Base-by-base conservation (phyloP, 805 yeast genomes). In the Cyberlindnera bimundalis region DNA sequence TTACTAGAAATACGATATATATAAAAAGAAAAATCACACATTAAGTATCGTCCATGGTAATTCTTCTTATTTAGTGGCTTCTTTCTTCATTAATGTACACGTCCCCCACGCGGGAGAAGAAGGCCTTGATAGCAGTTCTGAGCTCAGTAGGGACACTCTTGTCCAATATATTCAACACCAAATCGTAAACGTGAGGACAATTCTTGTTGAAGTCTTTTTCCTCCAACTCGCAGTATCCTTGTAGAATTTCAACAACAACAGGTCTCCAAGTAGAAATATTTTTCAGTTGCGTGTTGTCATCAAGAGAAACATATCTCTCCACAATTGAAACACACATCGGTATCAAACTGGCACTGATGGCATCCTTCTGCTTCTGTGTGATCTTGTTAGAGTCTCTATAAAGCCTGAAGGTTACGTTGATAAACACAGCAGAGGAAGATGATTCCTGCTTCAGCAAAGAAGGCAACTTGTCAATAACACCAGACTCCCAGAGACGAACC, bases 371-470 rank as follows among this genome's bases (percentile, higher is more conserved):
- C 44, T 66, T 70, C 30, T 54, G 60, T 23, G 66, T 65, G 5
- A 74, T 69, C 57, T 78, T 78, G 20, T 67, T 71, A 13, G 71
- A 69, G 56, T 83, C 88, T 45, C 84, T 76, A 60, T 87, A 89
- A 56, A 91, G 67, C 53, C 84, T 74, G 71, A 91, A 86, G 70
- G 86, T 71, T 33, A 90, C 74, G 53, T 82, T 80, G 48, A 91
- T 79, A 59, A 81, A 84, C 2, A 89, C 96, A 2, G 95, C 91
- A 1, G 96, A 82, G 0, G 96, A 79, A 26, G 88, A 78, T 0
- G 95, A 81, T 62, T 95, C 99, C 63, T 95, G 99, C 53, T 86
- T 85, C 53, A 90, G 67, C 53, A 93, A 66, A 53, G 93, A 95
- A 16, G 99, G 99, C 40, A 91, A 73, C 57, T 90, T 82, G 55